phyloP scores from a whole-genome alignment of 225 moss, liverwort and hornwort genomes.

The Anthoceros angustus region DNA sequence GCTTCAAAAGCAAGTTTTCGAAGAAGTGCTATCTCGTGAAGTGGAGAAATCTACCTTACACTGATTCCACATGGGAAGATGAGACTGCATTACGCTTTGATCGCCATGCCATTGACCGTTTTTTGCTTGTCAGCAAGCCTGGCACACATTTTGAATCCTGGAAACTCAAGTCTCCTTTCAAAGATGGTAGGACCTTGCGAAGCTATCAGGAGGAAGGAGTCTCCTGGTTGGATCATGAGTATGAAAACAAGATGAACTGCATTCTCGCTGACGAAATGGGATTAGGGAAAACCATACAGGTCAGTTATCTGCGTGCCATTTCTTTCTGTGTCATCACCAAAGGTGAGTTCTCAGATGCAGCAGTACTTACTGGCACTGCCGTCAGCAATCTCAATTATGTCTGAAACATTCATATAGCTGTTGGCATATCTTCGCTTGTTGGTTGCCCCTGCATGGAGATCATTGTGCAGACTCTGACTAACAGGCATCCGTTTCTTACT shows the following conservation, averaged over 20 bases:
- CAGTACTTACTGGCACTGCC: too few relatives aligned
- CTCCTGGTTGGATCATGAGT: conserved; percentile 66
- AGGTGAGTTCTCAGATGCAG: too few relatives aligned
- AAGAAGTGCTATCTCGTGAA: conserved; percentile 39
- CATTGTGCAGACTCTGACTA: background rate
- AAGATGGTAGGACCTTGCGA: conserved; percentile 50
- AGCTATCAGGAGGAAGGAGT: conserved; percentile 79
- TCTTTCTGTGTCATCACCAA: background rate
- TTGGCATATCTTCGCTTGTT: background rate
- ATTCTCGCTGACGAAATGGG: conserved; percentile 86
- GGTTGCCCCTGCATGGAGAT: background rate
- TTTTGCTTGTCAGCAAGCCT: conserved; percentile 21
- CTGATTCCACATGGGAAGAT: conserved; percentile 68
- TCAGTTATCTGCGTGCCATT: conserved; percentile 9
- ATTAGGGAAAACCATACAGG: conserved; percentile 82
- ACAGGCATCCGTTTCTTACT: background rate
- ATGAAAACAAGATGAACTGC: conserved; percentile 46
- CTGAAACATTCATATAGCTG: too few relatives aligned
- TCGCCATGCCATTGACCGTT: conserved; percentile 29
- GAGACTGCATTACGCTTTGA: conserved; percentile 33
- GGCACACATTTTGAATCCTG: conserved; percentile 8
- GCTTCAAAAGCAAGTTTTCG: conserved; percentile 18
- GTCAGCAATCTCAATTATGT: too few relatives aligned
- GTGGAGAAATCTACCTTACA: conserved; percentile 57
- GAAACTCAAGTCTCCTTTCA: conserved; percentile 25